These are phyloP conservation scores for Stachybotrys echinatus DNA, from an alignment of 2,329 filamentous ascomycete genomes.

Conservation along the genomic window DNA sequence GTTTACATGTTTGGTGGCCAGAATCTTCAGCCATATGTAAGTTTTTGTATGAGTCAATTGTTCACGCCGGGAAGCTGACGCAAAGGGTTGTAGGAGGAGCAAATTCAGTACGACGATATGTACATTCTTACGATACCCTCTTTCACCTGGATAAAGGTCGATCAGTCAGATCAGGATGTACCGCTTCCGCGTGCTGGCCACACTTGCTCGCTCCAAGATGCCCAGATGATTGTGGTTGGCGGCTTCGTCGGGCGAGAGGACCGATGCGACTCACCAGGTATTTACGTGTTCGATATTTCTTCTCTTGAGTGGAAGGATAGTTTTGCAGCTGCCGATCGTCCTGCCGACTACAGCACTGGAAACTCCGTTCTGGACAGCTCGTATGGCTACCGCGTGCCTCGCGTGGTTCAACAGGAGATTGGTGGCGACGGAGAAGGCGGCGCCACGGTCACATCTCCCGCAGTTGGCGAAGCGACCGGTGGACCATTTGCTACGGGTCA, in stretches of 20 bases:
- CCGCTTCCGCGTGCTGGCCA: conserved; percentile 35
- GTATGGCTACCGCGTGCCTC: conserved; percentile 49
- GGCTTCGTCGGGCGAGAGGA: conserved; percentile 47
- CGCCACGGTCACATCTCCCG: conserved; percentile 47
- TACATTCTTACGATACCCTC: conserved; percentile 58
- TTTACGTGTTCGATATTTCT: conserved; percentile 70
- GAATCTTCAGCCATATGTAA: conserved; percentile 58
- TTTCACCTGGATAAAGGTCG: conserved; percentile 58
- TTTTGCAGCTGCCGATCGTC: conserved; percentile 58
- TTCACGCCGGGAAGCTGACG: conserved; percentile 8
- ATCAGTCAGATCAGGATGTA: conserved; percentile 50
- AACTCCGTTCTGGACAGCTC: conserved; percentile 39
- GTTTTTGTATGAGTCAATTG: conserved; percentile 6
- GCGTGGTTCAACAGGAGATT: conserved; percentile 41
- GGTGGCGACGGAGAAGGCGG: conserved; percentile 46
- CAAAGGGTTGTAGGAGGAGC: conserved; percentile 26
- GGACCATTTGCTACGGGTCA: conserved; percentile 68
- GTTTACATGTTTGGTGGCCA: conserved; percentile 77
- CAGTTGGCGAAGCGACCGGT: conserved; percentile 48
- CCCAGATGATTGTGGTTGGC: conserved; percentile 60
- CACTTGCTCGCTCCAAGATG: conserved; percentile 51
- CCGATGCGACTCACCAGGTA: conserved; percentile 46
- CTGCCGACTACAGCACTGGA: conserved; percentile 47
- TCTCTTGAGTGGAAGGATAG: conserved; percentile 50
- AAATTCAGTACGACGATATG: conserved; percentile 58